Evolutionary conservation across 2,329 filamentous ascomycete genomes (phyloP), one percentile per base, ranked within the genome.

Genomic region (Harringtonia lauricola): DNA sequence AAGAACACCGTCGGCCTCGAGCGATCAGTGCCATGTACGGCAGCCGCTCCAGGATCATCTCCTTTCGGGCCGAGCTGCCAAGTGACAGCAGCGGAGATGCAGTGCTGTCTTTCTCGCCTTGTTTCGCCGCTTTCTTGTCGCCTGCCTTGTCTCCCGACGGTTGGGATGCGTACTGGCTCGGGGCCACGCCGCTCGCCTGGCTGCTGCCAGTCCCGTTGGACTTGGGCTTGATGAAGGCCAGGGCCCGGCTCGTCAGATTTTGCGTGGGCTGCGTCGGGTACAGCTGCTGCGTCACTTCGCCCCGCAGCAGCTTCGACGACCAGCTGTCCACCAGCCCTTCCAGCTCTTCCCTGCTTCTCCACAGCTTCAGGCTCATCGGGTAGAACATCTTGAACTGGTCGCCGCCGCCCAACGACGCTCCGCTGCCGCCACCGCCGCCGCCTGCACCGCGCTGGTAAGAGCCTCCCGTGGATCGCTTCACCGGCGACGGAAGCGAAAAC

Each of bases 311-410:
- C 40, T 71, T 74, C 1, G 72, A 67, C 1, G 80, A 76, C 72
- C 83, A 86, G 45, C 81, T 56, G 45, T 87, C 83, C 1, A 94
- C 65, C 2, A 86, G 60, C 1, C 76, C 79, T 48, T 86, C 82
- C 7, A 90, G 71, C 58, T 95, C 89, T 57, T 96, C 89, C 49
- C 78, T 83, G 44, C 79, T 74, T 47, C 82, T 75, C 87, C 89
- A 95, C 12, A 95, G 62, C 53, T 87, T 87, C 35, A 94, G 66
- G 44, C 83, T 87, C 0, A 80, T 80, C 0, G 92, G 92, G 56
- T 92, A 98, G 52, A 89, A 94, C 86, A 98, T 95, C 56, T 85
- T 89, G 64, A 81, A 82, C 1, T 83, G 75, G 55, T 88, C 85
- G 2, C 65, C 62, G 39, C 68, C 60, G 51, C 63, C 57, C n/a